These are phyloP conservation scores for Astrothelium subdiscretum DNA, from an alignment of 495 filamentous ascomycete species.

Conservation along the genomic window DNA sequence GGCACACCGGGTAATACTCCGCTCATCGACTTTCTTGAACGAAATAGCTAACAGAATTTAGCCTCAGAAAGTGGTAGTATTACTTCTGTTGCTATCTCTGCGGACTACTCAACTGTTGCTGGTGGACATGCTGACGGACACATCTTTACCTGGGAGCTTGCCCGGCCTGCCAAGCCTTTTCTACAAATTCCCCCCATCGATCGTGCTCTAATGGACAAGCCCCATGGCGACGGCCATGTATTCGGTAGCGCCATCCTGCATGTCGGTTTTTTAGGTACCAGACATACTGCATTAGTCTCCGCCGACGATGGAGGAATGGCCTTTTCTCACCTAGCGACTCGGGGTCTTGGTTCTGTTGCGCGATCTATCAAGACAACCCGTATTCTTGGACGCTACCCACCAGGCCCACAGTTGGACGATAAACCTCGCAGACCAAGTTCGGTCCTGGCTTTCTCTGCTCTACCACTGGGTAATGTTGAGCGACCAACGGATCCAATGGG, in stretches of 20 bases:
- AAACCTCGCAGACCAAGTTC: constrained; percentile 84
- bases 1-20: constrained; percentile 72
- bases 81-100: constrained; percentile 79
- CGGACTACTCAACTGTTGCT: constrained; percentile 84
- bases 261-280: constrained; percentile 85
- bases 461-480: constrained; percentile 86
- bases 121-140: constrained; percentile 79
- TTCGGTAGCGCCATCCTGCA: constrained; percentile 67
- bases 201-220: constrained; percentile 47
- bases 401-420: constrained; percentile 34
- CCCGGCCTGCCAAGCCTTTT: constrained; percentile 69
- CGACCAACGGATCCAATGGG: constrained; percentile 80
- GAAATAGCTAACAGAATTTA: constrained; percentile 27
- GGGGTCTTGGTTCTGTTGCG: constrained; percentile 76
- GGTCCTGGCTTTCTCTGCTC: constrained; percentile 78
- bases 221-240: constrained; percentile 69
- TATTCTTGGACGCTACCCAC: constrained; percentile 83
- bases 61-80: constrained; percentile 85
- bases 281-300: constrained; percentile 95
- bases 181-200: constrained; percentile 74
- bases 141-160: constrained; percentile 96
- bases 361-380: constrained; percentile 80
- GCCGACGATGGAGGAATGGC: constrained; percentile 94
- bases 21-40: not conserved
- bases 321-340: constrained; percentile 89